phyloP scores from a whole-genome alignment of 1,284 basidiomycete genomes.

The Ganoderma meredithae region DNA sequence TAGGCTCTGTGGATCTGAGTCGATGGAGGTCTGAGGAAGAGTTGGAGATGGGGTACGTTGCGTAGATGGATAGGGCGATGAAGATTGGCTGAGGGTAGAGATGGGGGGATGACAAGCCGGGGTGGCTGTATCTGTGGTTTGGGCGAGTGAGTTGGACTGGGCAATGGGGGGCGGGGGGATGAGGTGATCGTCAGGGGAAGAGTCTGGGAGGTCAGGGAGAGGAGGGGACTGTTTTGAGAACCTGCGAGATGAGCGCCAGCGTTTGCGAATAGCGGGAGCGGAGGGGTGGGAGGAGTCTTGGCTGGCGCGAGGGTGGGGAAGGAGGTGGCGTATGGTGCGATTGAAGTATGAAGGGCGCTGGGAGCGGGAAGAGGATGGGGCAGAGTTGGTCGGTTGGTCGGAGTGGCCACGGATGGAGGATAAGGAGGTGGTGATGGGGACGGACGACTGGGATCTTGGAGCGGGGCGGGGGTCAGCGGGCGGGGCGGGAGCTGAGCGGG shows the following conservation, averaged over 20 bases:
- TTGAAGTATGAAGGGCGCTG: conserved; percentile 32
- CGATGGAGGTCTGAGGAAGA: background rate
- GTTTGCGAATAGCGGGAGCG: conserved; percentile 41
- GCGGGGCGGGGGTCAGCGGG: background rate
- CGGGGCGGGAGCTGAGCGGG: background rate
- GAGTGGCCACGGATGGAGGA: background rate
- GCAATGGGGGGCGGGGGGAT: conserved; percentile 10
- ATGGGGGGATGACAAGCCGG: conserved; percentile 13
- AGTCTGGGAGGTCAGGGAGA: conserved; percentile 23
- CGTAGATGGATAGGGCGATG: background rate
- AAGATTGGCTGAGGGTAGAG: conserved; percentile 15
- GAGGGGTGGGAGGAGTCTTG: conserved; percentile 24
- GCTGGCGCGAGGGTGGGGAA: conserved; percentile 28
- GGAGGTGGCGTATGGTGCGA: conserved; percentile 35
- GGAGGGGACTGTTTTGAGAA: conserved; percentile 39
- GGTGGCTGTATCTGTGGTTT: conserved; percentile 13
- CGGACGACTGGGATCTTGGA: background rate
- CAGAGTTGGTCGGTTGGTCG: background rate
- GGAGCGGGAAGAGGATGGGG: conserved; percentile 16
- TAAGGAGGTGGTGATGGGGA: background rate
- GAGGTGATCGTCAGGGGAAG: conserved; percentile 18
- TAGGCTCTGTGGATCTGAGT: background rate
- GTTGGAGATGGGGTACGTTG: background rate
- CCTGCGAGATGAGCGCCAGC: conserved; percentile 50
- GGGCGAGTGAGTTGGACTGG: conserved; percentile 22